phyloP scores from a whole-genome alignment of 495 filamentous ascomycete genomes.

The Penicillium mononematosum region DNA sequence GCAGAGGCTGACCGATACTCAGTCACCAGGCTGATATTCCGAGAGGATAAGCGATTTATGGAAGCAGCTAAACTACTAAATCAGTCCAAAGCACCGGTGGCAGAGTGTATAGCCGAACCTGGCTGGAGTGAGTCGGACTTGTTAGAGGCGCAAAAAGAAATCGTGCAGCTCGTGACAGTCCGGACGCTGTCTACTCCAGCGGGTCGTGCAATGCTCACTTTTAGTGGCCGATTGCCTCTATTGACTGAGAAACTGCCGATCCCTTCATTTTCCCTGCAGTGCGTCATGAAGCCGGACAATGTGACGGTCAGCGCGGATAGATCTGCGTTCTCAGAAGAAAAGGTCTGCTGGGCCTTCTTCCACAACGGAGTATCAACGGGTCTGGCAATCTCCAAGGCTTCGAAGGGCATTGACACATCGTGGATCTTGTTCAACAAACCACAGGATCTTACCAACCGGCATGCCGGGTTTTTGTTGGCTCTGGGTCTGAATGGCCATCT shows the following conservation, averaged over 20 bases:
- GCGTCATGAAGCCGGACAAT: conserved; percentile 85
- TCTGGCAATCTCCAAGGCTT: conserved; percentile 82
- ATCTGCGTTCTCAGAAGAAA: conserved; percentile 82
- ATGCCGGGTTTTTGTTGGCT: conserved; percentile 89
- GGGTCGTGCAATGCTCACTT: conserved; percentile 80
- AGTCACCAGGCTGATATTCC: conserved; percentile 81
- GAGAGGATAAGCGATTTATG: conserved; percentile 80
- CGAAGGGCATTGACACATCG: conserved; percentile 92
- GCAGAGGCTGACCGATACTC: conserved; percentile 76
- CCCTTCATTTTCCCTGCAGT: conserved; percentile 81
- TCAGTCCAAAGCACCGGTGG: conserved; percentile 70
- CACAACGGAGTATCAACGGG: conserved; percentile 91
- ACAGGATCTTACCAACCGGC: conserved; percentile 82
- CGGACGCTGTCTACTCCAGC: conserved; percentile 84
- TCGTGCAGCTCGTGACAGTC: conserved; percentile 78
- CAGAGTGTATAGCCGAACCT: conserved; percentile 70
- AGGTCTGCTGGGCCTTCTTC: conserved; percentile 97
- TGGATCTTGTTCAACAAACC: conserved; percentile 99
- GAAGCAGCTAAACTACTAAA: conserved; percentile 80
- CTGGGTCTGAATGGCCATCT: conserved; percentile 95
- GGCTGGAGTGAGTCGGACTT: conserved; percentile 81
- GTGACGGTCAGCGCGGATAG: conserved; percentile 87
- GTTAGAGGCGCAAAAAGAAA: conserved; percentile 89
- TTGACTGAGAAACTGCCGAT: conserved; percentile 88
- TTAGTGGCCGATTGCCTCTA: conserved; percentile 76